Percentiles rank a stretch among this genome's conserved stretches.
Evolutionary conservation across 1,139 yeast species (phyloP).

Genomic region (Maudiozyma humilis): DNA sequence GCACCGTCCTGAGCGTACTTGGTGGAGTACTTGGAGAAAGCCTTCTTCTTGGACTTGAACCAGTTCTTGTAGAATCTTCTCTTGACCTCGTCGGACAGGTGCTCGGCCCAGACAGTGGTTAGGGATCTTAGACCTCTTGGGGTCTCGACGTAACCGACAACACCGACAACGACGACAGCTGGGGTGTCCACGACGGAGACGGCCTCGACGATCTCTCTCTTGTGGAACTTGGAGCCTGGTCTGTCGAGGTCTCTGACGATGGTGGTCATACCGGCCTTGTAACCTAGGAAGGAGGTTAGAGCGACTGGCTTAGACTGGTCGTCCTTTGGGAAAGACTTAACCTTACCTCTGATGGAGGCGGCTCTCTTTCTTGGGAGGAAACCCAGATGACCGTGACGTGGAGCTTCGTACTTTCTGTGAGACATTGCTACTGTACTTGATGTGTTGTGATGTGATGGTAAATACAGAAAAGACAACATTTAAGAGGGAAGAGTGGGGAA

Average conservation of each 20-base stretch:
- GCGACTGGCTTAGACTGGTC: conserved; percentile 97
- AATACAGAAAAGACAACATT: background rate
- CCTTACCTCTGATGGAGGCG: conserved; percentile 96
- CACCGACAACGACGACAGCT: conserved; percentile 98
- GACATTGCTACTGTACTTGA: conserved; percentile 50
- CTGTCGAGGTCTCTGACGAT: conserved; percentile 99
- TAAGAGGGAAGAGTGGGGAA: background rate
- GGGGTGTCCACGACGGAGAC: conserved; percentile 99
- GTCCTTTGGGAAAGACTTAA: conserved; percentile 99
- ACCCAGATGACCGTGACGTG: conserved; percentile 99
- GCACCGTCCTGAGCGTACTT: conserved; percentile 88
- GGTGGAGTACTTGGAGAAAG: conserved; percentile 99
- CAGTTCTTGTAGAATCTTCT: conserved; percentile 99
- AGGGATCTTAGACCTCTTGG: conserved; percentile 99
- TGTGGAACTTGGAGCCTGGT: conserved; percentile 99
- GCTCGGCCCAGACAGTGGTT: conserved; percentile 99
- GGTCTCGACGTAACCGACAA: conserved; percentile 99
- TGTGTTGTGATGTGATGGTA: conserved; percentile 5
- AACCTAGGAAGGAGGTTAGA: conserved; percentile 97
- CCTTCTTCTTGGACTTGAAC: conserved; percentile 99
- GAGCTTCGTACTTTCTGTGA: conserved; percentile 99
- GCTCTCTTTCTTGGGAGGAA: conserved; percentile 99
- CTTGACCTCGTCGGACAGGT: conserved; percentile 96
- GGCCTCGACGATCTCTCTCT: conserved; percentile 99
- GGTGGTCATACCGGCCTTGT: conserved; percentile 99